phyloP scores from a whole-genome alignment of 1,139 yeast species.

The Suhomyces bribrorum region DNA sequence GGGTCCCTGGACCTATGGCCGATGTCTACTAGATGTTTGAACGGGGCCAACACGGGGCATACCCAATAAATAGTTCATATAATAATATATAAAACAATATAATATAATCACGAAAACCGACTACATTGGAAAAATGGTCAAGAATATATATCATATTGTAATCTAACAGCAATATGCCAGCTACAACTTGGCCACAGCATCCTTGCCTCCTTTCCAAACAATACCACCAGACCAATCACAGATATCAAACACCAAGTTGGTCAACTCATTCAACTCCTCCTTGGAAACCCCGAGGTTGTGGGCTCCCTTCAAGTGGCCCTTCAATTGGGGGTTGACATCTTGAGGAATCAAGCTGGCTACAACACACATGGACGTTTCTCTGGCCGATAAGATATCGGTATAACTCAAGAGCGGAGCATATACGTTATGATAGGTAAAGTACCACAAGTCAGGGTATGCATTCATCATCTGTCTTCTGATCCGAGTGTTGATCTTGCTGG shows the following conservation, averaged over 20 bases:
- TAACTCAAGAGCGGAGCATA: constrained; percentile 77
- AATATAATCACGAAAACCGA: no score
- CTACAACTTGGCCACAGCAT: constrained; percentile 57
- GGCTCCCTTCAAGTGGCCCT: constrained; percentile 89
- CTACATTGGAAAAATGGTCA: no score
- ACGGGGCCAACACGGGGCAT: neutral
- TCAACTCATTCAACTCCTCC: constrained; percentile 61
- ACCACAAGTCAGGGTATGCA: constrained; percentile 86
- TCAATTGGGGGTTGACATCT: constrained; percentile 91
- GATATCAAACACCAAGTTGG: constrained; percentile 64
- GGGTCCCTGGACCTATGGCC: no score
- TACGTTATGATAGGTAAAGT: constrained; percentile 68
- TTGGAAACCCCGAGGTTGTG: constrained; percentile 71
- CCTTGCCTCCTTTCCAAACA: constrained; percentile 55
- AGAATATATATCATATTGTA: no score
- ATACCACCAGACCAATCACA: constrained; percentile 74
- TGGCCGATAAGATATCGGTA: constrained; percentile 60
- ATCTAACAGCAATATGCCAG: no score
- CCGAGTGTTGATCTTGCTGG: constrained; percentile 64
- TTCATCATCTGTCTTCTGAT: constrained; percentile 66
- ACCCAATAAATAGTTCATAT: neutral
- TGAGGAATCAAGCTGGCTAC: constrained; percentile 85
- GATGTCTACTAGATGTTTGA: neutral
- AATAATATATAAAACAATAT: no score
- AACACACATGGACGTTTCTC: constrained; percentile 76